Base-by-base conservation (phyloP, 2,329 filamentous ascomycete species). In the Pestalotiopsis sp. region DNA sequence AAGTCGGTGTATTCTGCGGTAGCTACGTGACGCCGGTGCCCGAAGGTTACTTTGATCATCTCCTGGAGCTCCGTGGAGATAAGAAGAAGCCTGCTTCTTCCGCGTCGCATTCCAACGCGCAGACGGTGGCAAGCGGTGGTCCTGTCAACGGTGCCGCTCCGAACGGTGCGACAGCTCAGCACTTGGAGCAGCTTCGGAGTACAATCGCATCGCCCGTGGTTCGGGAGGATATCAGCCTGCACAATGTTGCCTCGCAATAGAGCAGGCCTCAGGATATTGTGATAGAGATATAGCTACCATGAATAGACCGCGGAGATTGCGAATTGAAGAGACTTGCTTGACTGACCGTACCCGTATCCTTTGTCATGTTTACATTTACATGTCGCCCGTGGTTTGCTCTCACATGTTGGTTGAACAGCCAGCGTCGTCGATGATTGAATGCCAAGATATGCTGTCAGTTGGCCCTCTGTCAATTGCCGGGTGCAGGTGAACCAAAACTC, bases 1-100 rank as follows among this genome's bases (percentile, higher is more conserved):
- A 98, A 78, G 90, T 97, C 2, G 95, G 95, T 67, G 95, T 98
- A 9, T 98, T 98, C 83, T 94, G 91, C 76, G 95, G 95, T 61
- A 89, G 90, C 72, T 98, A 98, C 80, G 86, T 93, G 70, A 98
- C 95, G 0, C 89, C 90, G 0, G 92, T 98, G 1, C 88, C 91
- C 1, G 87, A 90, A 6, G 90, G 88, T 49, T 98, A 98, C 82
- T 96, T 98, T 74, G 89, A 93, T 72, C 93, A 94, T 75, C 85
- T 97, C 4, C 91, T 93, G 80, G 84, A 86, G 69, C 81, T 94
- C 20, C 86, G 93, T 66, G 92, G 91, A 61, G 90, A 93, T 79
- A 91, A 88, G 71, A 85, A 87, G 71, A 92, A 92, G 80, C 61
- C 68, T 7, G 23, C n/a, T 2, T 45, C 36, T 1, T 27, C 69